Conservation (phyloP, 495 filamentous ascomycete species). For the Letharia columbiana region DNA sequence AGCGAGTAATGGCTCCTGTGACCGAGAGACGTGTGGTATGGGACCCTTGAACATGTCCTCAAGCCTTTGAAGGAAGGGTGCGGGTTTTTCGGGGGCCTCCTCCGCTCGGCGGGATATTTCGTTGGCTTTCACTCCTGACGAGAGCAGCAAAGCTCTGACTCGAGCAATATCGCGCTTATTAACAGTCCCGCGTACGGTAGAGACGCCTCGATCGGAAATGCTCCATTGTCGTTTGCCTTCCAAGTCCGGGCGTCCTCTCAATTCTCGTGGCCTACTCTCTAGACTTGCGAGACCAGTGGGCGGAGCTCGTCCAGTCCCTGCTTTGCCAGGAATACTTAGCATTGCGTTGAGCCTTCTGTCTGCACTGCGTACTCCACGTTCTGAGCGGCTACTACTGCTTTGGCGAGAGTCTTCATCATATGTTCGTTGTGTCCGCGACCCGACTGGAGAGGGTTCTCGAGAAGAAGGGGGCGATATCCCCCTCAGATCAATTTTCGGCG, state of each 20-base stretch:
- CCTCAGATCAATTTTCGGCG: constrained; percentile 53
- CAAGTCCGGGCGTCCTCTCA: constrained; percentile 24
- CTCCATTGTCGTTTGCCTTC: constrained; percentile 53
- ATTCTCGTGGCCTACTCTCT: constrained; percentile 31
- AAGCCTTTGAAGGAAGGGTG: constrained; percentile 34
- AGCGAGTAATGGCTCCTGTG: constrained; percentile 60
- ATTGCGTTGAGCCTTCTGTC: constrained; percentile 32
- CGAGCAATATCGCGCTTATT: constrained; percentile 65
- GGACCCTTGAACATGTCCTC: constrained; percentile 27
- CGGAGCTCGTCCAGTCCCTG: constrained; percentile 20
- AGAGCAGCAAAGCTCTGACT: constrained; percentile 63
- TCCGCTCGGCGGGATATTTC: constrained; percentile 63
- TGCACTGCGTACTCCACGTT: constrained; percentile 21
- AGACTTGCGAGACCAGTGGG: constrained; percentile 42
- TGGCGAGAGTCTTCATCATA: constrained; percentile 23
- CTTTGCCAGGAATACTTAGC: constrained; percentile 29
- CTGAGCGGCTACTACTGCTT: constrained; percentile 22
- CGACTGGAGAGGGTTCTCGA: constrained; percentile 12
- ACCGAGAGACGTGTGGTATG: constrained; percentile 45
- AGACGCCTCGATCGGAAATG: constrained; percentile 53
- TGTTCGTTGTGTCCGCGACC: constrained; percentile 5
- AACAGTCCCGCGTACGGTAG: constrained; percentile 33
- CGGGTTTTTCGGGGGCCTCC: constrained; percentile 35
- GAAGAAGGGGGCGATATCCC: constrained; percentile 23
- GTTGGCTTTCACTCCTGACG: constrained; percentile 75